Evolutionary conservation across 1,284 basidiomycete genomes (phyloP).

Genomic region (Moesziomyces parantarcticus): DNA sequence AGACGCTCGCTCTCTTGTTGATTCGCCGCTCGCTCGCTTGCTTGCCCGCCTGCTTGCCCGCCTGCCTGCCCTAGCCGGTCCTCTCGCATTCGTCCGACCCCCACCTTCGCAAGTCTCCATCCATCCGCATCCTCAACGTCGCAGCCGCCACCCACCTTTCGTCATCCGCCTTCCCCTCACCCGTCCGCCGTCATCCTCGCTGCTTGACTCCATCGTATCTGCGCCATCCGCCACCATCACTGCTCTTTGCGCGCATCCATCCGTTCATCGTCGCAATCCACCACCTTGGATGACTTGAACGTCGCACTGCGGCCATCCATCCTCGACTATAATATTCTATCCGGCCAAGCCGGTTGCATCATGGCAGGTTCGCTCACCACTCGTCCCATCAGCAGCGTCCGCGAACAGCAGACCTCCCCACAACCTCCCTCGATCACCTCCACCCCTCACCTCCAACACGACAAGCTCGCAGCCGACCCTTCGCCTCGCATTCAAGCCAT

Average conservation of each 20-base stretch:
- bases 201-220: too few species aligned
- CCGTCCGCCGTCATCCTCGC: too few species aligned
- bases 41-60: too few species aligned
- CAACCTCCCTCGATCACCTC: conserved; percentile 12
- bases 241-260: conserved; percentile 2
- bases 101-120: too few species aligned
- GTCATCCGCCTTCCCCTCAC: conserved; percentile 7
- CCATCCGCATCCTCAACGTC: too few species aligned
- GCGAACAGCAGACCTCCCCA: conserved; percentile 31
- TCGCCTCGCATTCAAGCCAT: conserved; percentile 27
- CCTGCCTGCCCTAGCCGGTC: too few species aligned
- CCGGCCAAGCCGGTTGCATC: conserved; percentile 44
- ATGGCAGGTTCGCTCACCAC: conserved; percentile 38
- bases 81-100: too few species aligned
- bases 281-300: too few species aligned
- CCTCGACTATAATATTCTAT: not conserved
- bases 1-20: conserved; percentile 1
- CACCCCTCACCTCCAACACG: conserved; percentile 13
- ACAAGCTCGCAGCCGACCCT: conserved; percentile 4
- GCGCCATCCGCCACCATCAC: not conserved
- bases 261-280: not conserved
- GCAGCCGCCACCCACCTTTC: not conserved
- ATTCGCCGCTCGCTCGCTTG: not conserved
- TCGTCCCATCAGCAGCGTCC: conserved; percentile 43
- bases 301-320: not conserved